phyloP scores from a whole-genome alignment of 2,329 filamentous ascomycete genomes.

The Aspergillus hortae region DNA sequence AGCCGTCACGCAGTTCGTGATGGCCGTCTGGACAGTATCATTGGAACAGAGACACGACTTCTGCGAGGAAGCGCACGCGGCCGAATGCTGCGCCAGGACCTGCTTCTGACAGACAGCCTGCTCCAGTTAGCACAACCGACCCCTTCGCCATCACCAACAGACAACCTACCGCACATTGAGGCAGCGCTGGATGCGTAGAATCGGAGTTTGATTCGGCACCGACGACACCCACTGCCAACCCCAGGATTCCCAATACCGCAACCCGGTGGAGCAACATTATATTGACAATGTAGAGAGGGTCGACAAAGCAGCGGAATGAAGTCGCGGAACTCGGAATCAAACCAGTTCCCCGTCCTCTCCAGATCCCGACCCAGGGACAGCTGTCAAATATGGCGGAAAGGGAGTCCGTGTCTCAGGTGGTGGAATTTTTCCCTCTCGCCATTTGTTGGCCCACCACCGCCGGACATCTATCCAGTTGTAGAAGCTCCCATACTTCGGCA shows the following conservation, averaged over 20 bases:
- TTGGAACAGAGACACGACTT: constrained; percentile 6
- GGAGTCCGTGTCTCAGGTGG: not conserved
- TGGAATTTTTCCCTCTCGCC: not conserved
- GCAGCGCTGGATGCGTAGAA: not conserved
- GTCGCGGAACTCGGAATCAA: not conserved
- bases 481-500: not conserved
- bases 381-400: not conserved
- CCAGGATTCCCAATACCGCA: not conserved
- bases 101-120: not conserved
- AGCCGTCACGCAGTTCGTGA: not conserved
- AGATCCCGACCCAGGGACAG: not conserved
- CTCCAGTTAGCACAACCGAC: not conserved
- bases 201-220: not conserved
- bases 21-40: not conserved
- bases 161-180: not conserved
- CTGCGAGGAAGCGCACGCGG: not conserved
- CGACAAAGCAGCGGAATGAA: not conserved
- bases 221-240: not conserved
- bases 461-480: not conserved
- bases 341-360: not conserved
- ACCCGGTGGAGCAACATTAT: not conserved
- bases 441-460: not conserved
- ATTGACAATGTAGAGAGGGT: not conserved
- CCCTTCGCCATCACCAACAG: not conserved
- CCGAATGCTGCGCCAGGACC: not conserved